Evolutionary conservation across 495 filamentous ascomycete species (phyloP).

Genomic region (Aspergillus sclerotiicarbonarius): DNA sequence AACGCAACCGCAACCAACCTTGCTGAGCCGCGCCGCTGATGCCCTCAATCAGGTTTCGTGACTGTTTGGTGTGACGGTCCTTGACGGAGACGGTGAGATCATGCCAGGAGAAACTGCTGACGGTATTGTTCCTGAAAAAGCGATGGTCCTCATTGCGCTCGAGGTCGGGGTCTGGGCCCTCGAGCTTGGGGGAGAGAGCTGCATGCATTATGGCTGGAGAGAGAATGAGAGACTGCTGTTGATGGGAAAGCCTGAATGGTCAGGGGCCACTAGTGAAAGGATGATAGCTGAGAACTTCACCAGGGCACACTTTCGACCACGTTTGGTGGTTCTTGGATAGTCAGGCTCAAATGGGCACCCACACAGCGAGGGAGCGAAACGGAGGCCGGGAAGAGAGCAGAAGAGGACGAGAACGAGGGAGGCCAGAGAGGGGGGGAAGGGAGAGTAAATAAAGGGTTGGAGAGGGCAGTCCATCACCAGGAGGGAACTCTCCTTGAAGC

Average conservation of each 20-base stretch:
- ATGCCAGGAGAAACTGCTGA: constrained; percentile 58
- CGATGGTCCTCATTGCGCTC: constrained; percentile 27
- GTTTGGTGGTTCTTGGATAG: background rate
- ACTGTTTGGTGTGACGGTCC: constrained; percentile 61
- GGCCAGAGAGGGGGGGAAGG: no score
- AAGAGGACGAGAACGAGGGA: background rate
- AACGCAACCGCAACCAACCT: constrained; percentile 26
- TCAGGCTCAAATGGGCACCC: background rate
- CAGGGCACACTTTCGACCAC: background rate
- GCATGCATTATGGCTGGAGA: constrained; percentile 12
- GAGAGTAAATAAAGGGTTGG: background rate
- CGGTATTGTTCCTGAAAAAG: constrained; percentile 38
- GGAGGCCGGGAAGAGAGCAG: background rate
- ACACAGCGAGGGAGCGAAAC: background rate
- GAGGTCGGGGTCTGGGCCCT: constrained; percentile 27
- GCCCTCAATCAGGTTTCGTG: constrained; percentile 40
- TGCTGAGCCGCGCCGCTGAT: constrained; percentile 31
- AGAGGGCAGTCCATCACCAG: background rate
- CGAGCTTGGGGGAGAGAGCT: background rate
- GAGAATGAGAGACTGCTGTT: background rate
- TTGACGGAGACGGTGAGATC: constrained; percentile 65
- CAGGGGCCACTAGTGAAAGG: no score
- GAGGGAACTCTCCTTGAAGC: no score
- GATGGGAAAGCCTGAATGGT: no score
- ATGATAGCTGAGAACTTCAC: no score